Conservation (phyloP, 2,329 filamentous ascomycete species). For the Monosporascus cannonballus region DNA sequence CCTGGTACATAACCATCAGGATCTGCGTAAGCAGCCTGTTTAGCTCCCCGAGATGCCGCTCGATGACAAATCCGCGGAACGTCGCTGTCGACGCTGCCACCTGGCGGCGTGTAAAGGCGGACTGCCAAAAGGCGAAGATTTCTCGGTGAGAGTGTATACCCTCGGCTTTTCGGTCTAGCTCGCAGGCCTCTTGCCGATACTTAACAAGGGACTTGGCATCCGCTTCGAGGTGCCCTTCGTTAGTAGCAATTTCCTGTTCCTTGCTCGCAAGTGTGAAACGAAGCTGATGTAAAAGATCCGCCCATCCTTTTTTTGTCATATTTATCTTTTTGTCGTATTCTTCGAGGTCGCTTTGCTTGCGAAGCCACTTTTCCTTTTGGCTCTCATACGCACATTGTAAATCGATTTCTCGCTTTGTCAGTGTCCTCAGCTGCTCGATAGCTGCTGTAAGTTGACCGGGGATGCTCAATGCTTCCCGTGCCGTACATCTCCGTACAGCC, state of each 20-base stretch:
- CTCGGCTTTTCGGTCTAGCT: slow-evolving; percentile 3
- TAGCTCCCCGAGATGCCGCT: slow-evolving; percentile 21
- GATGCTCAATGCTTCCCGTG: slow-evolving; percentile 1
- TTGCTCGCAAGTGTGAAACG: slow-evolving; percentile 2
- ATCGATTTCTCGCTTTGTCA: not conserved
- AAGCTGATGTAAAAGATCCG: not conserved
- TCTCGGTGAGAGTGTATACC: slow-evolving; percentile 9
- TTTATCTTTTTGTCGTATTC: slow-evolving; percentile 1
- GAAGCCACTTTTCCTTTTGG: not conserved
- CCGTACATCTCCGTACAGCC: not conserved
- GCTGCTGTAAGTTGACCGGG: slow-evolving; percentile 1
- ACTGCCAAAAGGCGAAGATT: slow-evolving; percentile 23
- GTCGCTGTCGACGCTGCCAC: slow-evolving; percentile 9
- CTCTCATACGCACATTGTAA: slow-evolving; percentile 1
- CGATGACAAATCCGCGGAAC: slow-evolving; percentile 21
- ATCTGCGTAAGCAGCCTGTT: slow-evolving; percentile 21
- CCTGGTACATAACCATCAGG: slow-evolving; percentile 23
- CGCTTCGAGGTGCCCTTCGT: slow-evolving; percentile 7
- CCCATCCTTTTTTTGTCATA: not conserved
- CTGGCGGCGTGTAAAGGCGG: slow-evolving; percentile 13
- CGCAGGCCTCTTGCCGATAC: not conserved
- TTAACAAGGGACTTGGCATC: slow-evolving; percentile 8
- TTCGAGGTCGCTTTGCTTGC: slow-evolving; percentile 1
- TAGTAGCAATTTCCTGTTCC: slow-evolving; percentile 12
- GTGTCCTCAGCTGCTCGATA: not conserved